These are phyloP conservation scores for Parmelia sp. DNA, from an alignment of 495 filamentous ascomycete species.

Conservation along the genomic window DNA sequence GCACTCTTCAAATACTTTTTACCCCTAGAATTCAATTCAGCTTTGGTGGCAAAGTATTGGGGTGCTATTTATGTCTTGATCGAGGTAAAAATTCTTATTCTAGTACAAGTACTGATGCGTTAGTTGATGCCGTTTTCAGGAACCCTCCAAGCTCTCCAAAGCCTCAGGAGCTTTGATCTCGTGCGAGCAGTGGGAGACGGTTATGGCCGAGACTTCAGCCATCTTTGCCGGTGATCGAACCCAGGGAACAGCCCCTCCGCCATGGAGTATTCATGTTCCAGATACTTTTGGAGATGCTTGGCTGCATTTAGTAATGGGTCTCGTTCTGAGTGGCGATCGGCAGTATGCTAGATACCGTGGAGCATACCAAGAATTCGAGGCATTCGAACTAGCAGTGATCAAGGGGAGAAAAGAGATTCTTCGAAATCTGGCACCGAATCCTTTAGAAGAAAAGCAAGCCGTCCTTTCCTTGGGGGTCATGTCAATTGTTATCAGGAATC, in stretches of 20 bases:
- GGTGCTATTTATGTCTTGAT: constrained; percentile 30
- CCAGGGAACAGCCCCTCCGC: neutral
- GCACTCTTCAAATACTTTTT: constrained; percentile 35
- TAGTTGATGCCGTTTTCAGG: neutral
- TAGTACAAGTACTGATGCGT: neutral
- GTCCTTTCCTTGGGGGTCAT: neutral
- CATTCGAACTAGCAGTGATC: neutral
- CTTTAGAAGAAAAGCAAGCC: neutral
- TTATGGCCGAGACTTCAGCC: neutral
- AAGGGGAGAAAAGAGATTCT: neutral
- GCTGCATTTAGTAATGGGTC: neutral
- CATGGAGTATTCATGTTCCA: neutral
- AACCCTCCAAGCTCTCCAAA: neutral
- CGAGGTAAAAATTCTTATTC: constrained; percentile 14
- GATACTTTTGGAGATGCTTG: neutral
- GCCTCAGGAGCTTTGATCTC: too few relatives aligned
- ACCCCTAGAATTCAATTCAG: constrained; percentile 23
- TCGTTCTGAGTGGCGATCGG: neutral
- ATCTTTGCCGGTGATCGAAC: neutral
- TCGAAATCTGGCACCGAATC: neutral
- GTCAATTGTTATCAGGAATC: neutral
- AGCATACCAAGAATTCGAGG: neutral
- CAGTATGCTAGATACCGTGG: too few relatives aligned
- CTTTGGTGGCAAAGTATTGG: constrained; percentile 34
- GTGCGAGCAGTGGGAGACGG: too few relatives aligned